Percentiles rank a stretch among this genome's conserved stretches.
These are phyloP conservation scores for Aspergillus vadensis DNA, from an alignment of 2,329 filamentous ascomycete genomes.

Conservation along the genomic window DNA sequence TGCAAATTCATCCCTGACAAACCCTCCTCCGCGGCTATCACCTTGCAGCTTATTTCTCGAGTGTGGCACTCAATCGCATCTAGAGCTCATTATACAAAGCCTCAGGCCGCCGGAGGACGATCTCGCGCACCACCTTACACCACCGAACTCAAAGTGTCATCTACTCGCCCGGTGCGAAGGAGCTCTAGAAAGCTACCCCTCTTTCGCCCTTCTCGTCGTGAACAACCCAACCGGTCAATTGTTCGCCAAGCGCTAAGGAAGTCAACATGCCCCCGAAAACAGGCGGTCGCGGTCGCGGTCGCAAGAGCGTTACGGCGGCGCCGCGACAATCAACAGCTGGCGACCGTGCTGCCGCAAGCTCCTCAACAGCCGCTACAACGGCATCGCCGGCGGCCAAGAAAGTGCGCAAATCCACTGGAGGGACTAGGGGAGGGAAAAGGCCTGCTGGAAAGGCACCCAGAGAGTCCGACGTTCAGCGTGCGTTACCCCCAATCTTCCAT, in stretches of 20 bases:
- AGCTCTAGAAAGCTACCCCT: neutral
- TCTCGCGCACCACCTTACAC: neutral
- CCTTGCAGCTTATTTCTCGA: neutral
- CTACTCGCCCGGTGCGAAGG: neutral
- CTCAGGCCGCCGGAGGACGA: neutral
- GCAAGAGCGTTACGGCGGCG: conserved; percentile 10
- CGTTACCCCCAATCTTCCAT: conserved; percentile 14
- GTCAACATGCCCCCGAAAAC: conserved; percentile 35
- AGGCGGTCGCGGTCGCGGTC: conserved; percentile 18
- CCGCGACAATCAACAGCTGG: conserved; percentile 11
- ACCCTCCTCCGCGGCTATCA: neutral
- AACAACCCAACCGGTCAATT: neutral
- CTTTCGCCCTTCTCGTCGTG: neutral
- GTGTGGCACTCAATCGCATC: neutral
- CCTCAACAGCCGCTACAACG: conserved; percentile 16
- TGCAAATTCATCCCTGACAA: neutral
- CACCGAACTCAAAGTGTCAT: neutral
- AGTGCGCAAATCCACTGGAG: conserved; percentile 24
- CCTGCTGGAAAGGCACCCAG: conserved; percentile 19
- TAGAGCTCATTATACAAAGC: neutral
- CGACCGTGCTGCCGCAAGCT: conserved; percentile 15
- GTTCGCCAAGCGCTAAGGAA: neutral
- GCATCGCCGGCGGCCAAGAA: conserved; percentile 10
- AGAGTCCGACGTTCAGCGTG: conserved; percentile 44
- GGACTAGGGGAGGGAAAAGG: conserved; percentile 23